A percentile compares a stretch with the other conserved stretches of the same genome.
phyloP scores from a whole-genome alignment of 2,329 filamentous ascomycete genomes.

The Sporothrix pseudoabietina region DNA sequence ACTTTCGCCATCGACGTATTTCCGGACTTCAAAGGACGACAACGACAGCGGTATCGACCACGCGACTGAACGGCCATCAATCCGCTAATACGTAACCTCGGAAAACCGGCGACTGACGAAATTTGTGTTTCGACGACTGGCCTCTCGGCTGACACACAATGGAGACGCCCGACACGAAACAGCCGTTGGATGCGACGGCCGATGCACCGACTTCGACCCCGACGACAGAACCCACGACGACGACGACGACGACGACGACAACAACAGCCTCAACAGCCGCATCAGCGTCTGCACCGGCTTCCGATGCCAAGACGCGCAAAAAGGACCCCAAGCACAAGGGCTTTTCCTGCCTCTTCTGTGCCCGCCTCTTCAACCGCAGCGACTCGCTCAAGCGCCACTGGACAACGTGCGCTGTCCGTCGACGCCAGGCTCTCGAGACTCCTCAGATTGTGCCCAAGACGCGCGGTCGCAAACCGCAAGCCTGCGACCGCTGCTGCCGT shows the following conservation, averaged over 20 bases:
- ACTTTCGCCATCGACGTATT: not conserved
- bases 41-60: not conserved
- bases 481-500: constrained; percentile 25
- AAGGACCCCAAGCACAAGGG: constrained; percentile 10
- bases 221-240: not conserved
- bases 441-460: constrained; percentile 15
- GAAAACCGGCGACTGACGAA: not conserved
- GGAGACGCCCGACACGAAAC: not conserved
- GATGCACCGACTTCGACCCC: not conserved
- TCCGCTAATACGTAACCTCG: too few relatives aligned
- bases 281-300: not conserved
- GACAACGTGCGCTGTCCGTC: constrained; percentile 20
- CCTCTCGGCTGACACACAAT: not conserved
- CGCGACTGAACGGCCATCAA: not conserved
- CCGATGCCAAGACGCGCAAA: not conserved
- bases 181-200: not conserved
- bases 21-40: not conserved
- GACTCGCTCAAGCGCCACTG: constrained; percentile 26
- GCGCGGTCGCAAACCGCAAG: constrained; percentile 18
- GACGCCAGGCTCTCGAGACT: constrained; percentile 15
- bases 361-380: constrained; percentile 24
- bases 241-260: not conserved
- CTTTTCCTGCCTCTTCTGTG: constrained; percentile 16
- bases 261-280: not conserved
- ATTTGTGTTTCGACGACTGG: not conserved